phyloP scores from a whole-genome alignment of 164 flowering plant species.

The Houttuynia cordata region DNA sequence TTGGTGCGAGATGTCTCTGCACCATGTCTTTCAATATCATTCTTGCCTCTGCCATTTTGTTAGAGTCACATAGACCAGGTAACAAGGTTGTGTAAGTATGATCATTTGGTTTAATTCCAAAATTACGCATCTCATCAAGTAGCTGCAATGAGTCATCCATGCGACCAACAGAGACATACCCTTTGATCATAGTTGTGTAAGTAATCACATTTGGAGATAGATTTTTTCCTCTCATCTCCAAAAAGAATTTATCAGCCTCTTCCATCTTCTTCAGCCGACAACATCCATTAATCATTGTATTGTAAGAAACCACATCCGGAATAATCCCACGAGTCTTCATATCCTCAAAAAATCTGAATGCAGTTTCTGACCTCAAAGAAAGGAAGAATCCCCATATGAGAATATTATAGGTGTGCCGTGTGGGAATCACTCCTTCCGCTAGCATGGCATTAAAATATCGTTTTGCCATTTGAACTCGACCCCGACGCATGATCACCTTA shows the following conservation, averaged over 20 bases:
- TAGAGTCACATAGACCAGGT: conserved; percentile 76
- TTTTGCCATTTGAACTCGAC: conserved; percentile 84
- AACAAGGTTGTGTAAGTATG: conserved; percentile 58
- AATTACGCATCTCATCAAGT: conserved; percentile 61
- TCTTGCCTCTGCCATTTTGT: conserved; percentile 65
- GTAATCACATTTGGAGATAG: conserved; percentile 60
- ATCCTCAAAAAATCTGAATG: conserved; percentile 67
- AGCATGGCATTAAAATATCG: conserved; percentile 77
- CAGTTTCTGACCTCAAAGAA: conserved; percentile 54
- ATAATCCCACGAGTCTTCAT: conserved; percentile 55
- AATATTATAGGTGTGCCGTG: conserved; percentile 63
- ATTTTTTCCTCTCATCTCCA: conserved; percentile 63
- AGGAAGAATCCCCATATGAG: conserved; percentile 86
- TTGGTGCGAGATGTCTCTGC: conserved; percentile 43
- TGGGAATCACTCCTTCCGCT: conserved; percentile 66
- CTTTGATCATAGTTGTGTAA: conserved; percentile 84
- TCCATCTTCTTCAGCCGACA: conserved; percentile 51
- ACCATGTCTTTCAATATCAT: conserved; percentile 59
- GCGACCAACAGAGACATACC: conserved; percentile 48
- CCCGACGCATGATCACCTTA: conserved; percentile 65
- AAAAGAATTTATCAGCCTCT: conserved; percentile 66
- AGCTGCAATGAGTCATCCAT: conserved; percentile 66
- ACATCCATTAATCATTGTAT: conserved; percentile 71
- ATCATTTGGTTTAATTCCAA: conserved; percentile 56
- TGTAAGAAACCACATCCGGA: conserved; percentile 64